phyloP scores from a whole-genome alignment of 2,329 filamentous ascomycete genomes.

The Diplodia scrobiculata region DNA sequence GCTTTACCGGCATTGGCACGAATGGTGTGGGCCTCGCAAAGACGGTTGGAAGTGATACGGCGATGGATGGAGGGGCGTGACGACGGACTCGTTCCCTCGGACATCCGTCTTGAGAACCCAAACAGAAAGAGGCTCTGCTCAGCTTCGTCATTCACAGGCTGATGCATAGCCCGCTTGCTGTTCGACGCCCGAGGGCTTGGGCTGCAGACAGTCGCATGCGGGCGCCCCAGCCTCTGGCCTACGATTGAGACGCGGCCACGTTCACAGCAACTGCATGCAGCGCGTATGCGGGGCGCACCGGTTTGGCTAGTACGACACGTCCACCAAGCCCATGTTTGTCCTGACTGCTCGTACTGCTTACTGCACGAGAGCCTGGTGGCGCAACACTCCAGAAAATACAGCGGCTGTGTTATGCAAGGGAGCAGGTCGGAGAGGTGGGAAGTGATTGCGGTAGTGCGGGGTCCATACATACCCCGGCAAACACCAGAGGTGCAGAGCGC shows the following conservation, averaged over 20 bases:
- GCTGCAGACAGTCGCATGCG: not conserved
- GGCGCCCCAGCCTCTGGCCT: not conserved
- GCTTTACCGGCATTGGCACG: not conserved
- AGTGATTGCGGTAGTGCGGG: not conserved
- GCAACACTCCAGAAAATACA: not conserved
- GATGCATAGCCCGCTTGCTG: not conserved
- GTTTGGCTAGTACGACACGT: not conserved
- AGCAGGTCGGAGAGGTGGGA: not conserved
- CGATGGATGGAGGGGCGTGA: not conserved
- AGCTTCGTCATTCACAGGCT: not conserved
- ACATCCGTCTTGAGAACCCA: not conserved
- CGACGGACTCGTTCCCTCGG: not conserved
- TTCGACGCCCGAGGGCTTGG: not conserved
- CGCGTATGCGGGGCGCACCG: not conserved
- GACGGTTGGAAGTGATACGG: not conserved
- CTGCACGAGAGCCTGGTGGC: not conserved
- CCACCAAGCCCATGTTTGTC: not conserved
- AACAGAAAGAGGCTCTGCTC: not conserved
- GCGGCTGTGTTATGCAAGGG: not conserved
- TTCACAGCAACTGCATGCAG: not conserved
- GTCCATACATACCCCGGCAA: not conserved
- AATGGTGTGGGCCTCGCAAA: not conserved
- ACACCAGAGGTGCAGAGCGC: not conserved
- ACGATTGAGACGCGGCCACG: conserved; percentile 20
- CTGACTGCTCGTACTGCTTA: not conserved